These are phyloP conservation scores for Sindora glabra DNA, from an alignment of 306 rosid genomes.

Conservation along the genomic window DNA sequence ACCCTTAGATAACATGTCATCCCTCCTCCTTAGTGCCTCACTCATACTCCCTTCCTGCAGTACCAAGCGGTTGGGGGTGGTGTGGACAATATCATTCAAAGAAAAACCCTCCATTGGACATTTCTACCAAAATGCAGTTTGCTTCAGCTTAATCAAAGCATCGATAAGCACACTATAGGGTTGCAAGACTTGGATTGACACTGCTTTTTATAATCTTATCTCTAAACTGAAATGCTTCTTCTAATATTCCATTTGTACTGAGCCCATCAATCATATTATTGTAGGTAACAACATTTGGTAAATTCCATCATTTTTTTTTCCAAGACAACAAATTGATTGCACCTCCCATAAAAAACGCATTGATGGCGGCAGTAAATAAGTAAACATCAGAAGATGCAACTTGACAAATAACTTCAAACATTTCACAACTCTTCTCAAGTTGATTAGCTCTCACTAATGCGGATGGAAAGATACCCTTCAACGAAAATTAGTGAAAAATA, in stretches of 20 bases:
- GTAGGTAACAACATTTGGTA: conserved; percentile 62
- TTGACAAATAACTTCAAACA: conserved; percentile 36
- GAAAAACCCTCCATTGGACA: conserved; percentile 39
- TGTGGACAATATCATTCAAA: conserved; percentile 52
- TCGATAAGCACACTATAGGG: conserved; percentile 56
- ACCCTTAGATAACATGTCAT: conserved; percentile 49
- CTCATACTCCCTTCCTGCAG: conserved; percentile 50
- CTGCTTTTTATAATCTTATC: conserved; percentile 38
- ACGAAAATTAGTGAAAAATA: conserved; percentile 27
- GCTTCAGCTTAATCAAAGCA: conserved; percentile 49
- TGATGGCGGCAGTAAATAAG: conserved; percentile 46
- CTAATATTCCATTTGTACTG: conserved; percentile 48
- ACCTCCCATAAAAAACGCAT: conserved; percentile 46
- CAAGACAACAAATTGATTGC: conserved; percentile 40
- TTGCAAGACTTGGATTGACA: conserved; percentile 42
- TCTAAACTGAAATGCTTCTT: conserved; percentile 42
- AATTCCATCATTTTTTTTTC: conserved; percentile 45
- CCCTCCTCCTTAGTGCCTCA: conserved; percentile 53
- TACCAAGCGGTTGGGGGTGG: conserved; percentile 49
- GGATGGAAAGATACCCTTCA: conserved; percentile 36
- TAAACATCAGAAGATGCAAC: conserved; percentile 45
- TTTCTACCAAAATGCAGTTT: conserved; percentile 36
- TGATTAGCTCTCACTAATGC: conserved; percentile 51
- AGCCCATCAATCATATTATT: conserved; percentile 63
- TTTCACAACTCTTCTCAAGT: conserved; percentile 31